Conservation (phyloP, 2,329 filamentous ascomycete genomes). For the Clarireedia hainanense region DNA sequence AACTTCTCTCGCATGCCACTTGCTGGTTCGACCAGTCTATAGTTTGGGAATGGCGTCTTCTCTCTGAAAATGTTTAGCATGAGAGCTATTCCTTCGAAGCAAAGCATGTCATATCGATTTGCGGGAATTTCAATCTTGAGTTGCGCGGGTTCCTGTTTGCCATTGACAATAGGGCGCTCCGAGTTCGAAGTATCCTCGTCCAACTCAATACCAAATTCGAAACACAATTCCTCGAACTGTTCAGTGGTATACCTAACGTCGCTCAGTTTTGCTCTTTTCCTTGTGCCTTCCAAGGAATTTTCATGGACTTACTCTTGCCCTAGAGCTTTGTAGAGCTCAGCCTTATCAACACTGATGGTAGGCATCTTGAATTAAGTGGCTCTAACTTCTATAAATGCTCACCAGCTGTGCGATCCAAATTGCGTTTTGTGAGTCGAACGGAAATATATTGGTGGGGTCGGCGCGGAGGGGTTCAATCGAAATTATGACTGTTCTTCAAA, state of each 20-base stretch:
- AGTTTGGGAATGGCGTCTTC: constrained; percentile 68
- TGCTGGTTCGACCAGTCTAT: constrained; percentile 63
- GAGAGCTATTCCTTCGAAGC: constrained; percentile 91
- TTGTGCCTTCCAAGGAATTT: constrained; percentile 1
- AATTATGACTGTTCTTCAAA: background rate
- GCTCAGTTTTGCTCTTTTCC: constrained; percentile 15
- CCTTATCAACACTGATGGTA: constrained; percentile 95
- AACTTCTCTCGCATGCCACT: constrained; percentile 71
- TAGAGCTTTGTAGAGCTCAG: constrained; percentile 86
- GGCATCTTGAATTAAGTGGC: constrained; percentile 57
- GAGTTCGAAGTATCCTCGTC: constrained; percentile 64
- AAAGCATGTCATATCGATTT: constrained; percentile 91
- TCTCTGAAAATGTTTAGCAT: constrained; percentile 94
- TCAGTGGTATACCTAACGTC: constrained; percentile 72
- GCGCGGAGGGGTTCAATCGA: constrained; percentile 4
- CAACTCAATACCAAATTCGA: constrained; percentile 93
- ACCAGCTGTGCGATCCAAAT: background rate
- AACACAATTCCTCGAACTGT: constrained; percentile 95
- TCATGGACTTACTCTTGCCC: constrained; percentile 64
- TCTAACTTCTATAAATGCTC: background rate
- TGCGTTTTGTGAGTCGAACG: constrained; percentile 2
- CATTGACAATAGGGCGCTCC: constrained; percentile 65
- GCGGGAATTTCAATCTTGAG: constrained; percentile 97
- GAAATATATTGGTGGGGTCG: constrained; percentile 8
- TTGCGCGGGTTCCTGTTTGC: constrained; percentile 79